phyloP scores from a whole-genome alignment of 2,329 filamentous ascomycete genomes.

The Xylaria hypoxylon region DNA sequence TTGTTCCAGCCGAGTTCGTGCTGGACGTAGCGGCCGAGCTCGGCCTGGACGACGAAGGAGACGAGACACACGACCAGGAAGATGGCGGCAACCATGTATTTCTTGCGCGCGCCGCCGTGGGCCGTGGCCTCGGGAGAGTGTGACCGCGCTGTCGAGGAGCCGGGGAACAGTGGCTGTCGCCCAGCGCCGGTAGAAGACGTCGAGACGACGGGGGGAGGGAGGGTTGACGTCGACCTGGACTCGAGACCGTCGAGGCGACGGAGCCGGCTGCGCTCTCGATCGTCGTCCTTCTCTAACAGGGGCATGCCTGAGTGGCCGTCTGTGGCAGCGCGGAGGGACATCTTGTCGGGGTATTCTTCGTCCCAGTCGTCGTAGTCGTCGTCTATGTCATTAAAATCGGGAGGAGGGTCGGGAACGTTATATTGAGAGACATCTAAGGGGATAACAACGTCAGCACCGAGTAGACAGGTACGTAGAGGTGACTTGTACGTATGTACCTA shows the following conservation, averaged over 20 bases:
- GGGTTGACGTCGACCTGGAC: conserved; percentile 46
- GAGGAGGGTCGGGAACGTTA: conserved; percentile 40
- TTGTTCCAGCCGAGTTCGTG: conserved; percentile 94
- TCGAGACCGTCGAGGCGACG: conserved; percentile 41
- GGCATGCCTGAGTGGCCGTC: conserved; percentile 60
- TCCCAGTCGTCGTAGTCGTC: conserved; percentile 41
- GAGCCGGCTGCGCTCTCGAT: conserved; percentile 46
- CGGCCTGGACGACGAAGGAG: conserved; percentile 93
- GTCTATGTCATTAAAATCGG: conserved; percentile 36
- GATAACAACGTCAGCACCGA: not conserved
- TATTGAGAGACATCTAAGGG: conserved; percentile 39
- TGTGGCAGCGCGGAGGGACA: conserved; percentile 57
- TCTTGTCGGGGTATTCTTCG: conserved; percentile 44
- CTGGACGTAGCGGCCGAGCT: conserved; percentile 95
- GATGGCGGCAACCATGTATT: conserved; percentile 87
- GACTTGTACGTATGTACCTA: not conserved
- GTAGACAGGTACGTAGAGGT: not conserved
- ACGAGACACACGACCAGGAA: conserved; percentile 87
- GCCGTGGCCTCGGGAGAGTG: conserved; percentile 76
- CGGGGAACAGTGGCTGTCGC: conserved; percentile 57
- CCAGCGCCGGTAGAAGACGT: conserved; percentile 50
- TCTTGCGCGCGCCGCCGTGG: conserved; percentile 75
- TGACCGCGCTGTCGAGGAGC: conserved; percentile 79
- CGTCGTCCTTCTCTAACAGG: conserved; percentile 55
- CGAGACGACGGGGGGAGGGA: conserved; percentile 46